phyloP scores from a whole-genome alignment of 306 rosid genomes.

The Prunus davidiana region DNA sequence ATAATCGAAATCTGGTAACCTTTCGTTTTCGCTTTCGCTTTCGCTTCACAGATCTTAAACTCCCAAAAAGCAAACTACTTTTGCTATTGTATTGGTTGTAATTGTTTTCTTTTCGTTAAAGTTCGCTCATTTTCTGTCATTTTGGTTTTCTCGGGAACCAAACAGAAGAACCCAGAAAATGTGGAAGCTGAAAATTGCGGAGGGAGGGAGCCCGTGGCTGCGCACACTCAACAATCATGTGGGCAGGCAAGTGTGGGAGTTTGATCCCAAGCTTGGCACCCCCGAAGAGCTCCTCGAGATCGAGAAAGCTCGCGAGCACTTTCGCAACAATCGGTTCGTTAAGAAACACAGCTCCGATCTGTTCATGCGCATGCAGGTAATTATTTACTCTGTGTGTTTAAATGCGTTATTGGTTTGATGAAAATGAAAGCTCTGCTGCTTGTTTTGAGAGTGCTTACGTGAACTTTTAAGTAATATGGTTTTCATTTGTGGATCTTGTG shows the following conservation, averaged over 20 bases:
- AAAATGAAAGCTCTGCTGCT: not conserved
- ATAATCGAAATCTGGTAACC: not conserved
- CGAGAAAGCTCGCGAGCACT: slow-evolving; percentile 51
- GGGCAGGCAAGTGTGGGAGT: slow-evolving; percentile 86
- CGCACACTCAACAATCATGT: slow-evolving; percentile 57
- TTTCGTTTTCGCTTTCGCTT: not conserved
- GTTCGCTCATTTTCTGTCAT: not conserved
- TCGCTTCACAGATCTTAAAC: not conserved
- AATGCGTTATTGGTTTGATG: not conserved
- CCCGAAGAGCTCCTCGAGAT: slow-evolving; percentile 43
- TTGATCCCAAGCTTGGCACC: slow-evolving; percentile 55
- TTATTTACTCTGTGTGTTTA: not conserved
- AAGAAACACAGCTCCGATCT: slow-evolving; percentile 74
- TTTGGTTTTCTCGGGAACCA: not conserved
- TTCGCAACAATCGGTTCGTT: slow-evolving; percentile 43
- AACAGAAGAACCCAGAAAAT: slow-evolving; percentile 25
- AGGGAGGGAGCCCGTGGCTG: slow-evolving; percentile 72
- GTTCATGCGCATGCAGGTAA: slow-evolving; percentile 82
- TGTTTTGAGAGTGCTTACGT: not conserved
- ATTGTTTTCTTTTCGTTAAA: not conserved
- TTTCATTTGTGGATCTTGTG: not conserved
- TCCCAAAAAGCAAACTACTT: not conserved
- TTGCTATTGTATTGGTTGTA: not conserved
- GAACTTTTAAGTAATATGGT: not conserved
- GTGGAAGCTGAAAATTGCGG: slow-evolving; percentile 88